These are phyloP conservation scores for Chimonanthus salicifolius DNA, from an alignment of 164 flowering plant species.

Conservation along the genomic window DNA sequence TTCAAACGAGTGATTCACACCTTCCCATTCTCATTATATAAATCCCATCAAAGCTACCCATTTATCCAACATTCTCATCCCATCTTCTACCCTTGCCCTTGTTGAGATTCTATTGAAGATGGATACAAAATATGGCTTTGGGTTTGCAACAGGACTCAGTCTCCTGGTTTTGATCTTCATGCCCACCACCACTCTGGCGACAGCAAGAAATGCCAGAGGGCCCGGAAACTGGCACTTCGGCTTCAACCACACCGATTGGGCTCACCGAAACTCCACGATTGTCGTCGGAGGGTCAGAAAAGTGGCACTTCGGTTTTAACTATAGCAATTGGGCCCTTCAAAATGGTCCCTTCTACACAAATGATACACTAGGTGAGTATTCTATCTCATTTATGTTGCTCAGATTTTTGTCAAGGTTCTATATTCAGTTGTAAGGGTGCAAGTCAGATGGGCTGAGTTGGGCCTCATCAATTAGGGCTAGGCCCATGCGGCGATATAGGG, in stretches of 20 bases:
- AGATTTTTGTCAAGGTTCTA: too few species aligned
- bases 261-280: neutral
- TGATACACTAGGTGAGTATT: constrained; percentile 36
- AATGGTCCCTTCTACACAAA: constrained; percentile 33
- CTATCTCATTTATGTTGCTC: neutral
- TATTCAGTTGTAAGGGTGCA: neutral
- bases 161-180: neutral
- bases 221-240: constrained; percentile 8
- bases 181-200: neutral
- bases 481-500: neutral
- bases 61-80: neutral
- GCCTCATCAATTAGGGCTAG: neutral
- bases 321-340: constrained; percentile 38
- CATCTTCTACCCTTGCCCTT: neutral
- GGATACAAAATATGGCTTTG: neutral
- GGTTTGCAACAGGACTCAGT: neutral
- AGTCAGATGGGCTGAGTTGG: neutral
- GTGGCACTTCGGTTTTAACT: constrained; percentile 47
- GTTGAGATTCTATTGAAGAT: neutral
- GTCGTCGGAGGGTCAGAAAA: constrained; percentile 40
- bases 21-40: neutral
- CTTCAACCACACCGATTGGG: neutral
- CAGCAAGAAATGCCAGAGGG: neutral
- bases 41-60: neutral
- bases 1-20: neutral